Base-by-base conservation (phyloP, 2,329 filamentous ascomycete species). In the Thelonectria rubi region DNA sequence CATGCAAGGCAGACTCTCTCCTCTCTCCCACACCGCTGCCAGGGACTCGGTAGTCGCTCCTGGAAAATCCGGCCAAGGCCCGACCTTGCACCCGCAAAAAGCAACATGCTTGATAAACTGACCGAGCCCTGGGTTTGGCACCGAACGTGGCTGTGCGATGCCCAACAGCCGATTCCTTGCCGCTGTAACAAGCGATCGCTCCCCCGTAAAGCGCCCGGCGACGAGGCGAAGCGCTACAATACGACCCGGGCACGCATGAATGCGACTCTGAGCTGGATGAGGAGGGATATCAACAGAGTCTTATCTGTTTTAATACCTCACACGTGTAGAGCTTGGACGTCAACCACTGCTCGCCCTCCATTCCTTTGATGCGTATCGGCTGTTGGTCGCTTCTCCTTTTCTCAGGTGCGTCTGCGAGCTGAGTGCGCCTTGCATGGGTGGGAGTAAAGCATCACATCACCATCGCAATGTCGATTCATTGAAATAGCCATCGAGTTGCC, bases 361-460 rank as follows among this genome's bases (percentile, higher is more conserved):
- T 30, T 30, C 26, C 26, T 30, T 30, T 30, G 7, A 30, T 30
- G 8, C 5, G 7, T 30, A 30, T 30, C 26, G 26, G 26, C 26
- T 30, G 26, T 30, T 30, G 26, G 26, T 30, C 26, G 26, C 26
- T 30, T 24, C 21, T 8, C 5, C 26, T 30, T 30, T 30, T 30
- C 26, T 9, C 7, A 9, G 26, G 34, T 15, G 12, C 18, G 7
- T 20, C n/a, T 32, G 21, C 40, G 14, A 30, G 30, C 8, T 30
- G 26, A 17, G 43, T 40, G 32, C n/a, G 53, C 53, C 53, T 55
- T 26, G 53, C 53, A 21, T 48, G 43, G 53, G 53, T 48, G 43
- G 48, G 40, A 21, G 5, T 34, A n/a, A 12, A 21, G n/a, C 18
- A 24, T 40, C 21, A 32, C 17, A 24, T 2, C 21, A 17, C 6